These are phyloP conservation scores for Penicillium polonicum DNA, from an alignment of 2,329 filamentous ascomycete genomes.

Conservation along the genomic window DNA sequence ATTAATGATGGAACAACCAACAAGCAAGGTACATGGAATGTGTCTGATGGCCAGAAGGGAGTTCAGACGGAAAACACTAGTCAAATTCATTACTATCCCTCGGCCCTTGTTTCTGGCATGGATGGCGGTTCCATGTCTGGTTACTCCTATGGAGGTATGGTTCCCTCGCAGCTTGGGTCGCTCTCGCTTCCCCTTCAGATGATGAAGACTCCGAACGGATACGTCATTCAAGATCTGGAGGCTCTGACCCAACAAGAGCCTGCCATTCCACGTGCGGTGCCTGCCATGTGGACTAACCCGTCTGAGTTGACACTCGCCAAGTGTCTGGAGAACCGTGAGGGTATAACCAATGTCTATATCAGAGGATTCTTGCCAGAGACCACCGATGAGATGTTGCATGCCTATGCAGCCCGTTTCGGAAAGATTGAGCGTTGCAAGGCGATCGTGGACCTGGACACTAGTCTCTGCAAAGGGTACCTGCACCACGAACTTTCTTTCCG, in stretches of 20 bases:
- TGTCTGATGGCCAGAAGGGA: conserved; percentile 42
- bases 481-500: conserved; percentile 7
- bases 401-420: conserved; percentile 84
- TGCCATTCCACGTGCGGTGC: conserved; percentile 80
- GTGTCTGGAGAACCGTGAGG: conserved; percentile 89
- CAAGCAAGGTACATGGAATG: conserved; percentile 43
- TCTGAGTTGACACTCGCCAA: conserved; percentile 89
- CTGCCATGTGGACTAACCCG: conserved; percentile 77
- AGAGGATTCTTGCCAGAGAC: conserved; percentile 93
- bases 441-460: conserved; percentile 91
- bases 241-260: conserved; percentile 73
- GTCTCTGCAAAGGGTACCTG: conserved; percentile 89
- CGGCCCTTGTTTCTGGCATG: conserved; percentile 52
- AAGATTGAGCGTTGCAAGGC: conserved; percentile 96
- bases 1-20: conserved; percentile 37
- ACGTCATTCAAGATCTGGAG: conserved; percentile 56
- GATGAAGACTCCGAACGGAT: conserved; percentile 48
- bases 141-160: conserved; percentile 61
- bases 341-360: conserved; percentile 98
- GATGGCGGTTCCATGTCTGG: conserved; percentile 56
- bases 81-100: conserved; percentile 60
- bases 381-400: conserved; percentile 81
- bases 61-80: conserved; percentile 62
- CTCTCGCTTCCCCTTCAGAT: conserved; percentile 43
- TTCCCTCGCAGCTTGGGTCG: conserved; percentile 53